phyloP scores from a whole-genome alignment of 2,329 filamentous ascomycete species.

The Diplodia seriata region DNA sequence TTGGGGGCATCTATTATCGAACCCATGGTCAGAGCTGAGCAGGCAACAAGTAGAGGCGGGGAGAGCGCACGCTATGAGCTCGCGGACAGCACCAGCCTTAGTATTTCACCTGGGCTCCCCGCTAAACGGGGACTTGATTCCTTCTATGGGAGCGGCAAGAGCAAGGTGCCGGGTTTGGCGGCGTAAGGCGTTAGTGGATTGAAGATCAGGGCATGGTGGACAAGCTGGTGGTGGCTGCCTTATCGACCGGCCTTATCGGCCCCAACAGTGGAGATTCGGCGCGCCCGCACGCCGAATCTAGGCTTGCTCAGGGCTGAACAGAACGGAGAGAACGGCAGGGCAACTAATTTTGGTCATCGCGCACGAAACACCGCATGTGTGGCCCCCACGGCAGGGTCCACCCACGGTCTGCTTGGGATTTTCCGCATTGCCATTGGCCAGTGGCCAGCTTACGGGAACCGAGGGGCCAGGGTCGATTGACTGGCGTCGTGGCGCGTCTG shows the following conservation, averaged over 20 bases:
- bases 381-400: not conserved
- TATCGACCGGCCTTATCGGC: conserved; percentile 20
- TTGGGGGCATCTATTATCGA: conserved; percentile 10
- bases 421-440: no score
- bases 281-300: not conserved
- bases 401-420: not conserved
- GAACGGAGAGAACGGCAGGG: not conserved
- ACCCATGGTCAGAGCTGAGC: conserved; percentile 18
- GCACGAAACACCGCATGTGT: no score
- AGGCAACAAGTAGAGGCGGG: not conserved
- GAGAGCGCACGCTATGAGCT: not conserved
- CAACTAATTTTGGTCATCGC: not conserved
- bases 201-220: conserved; percentile 12
- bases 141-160: not conserved
- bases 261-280: not conserved
- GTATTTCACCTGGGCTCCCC: not conserved
- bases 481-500: no score
- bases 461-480: no score
- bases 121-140: not conserved
- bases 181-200: conserved; percentile 21
- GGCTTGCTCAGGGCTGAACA: not conserved
- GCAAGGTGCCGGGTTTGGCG: not conserved
- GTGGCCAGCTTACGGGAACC: no score
- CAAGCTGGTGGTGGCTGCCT: conserved; percentile 4
- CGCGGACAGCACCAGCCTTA: not conserved